Evolutionary conservation across 805 yeast genomes (phyloP), one percentile per base, ranked within the genome.

Genomic region (Zygosaccharomyces kombuchaensis): DNA sequence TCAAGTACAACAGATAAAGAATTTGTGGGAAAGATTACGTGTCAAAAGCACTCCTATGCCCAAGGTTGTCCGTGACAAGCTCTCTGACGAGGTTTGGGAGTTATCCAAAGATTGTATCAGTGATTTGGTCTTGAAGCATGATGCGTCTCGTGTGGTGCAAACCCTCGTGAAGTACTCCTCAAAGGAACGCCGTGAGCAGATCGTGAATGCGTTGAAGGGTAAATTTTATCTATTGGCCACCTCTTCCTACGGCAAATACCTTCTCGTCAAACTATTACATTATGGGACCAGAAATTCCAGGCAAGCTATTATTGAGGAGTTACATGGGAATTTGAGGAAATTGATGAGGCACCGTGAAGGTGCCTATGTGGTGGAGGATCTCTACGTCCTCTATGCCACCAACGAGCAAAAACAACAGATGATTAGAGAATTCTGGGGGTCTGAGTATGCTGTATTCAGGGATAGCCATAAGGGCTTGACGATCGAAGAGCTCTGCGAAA

Each of bases 331-430:
- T 57, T 78, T 87, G 59, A 77, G 96, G 65, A 91, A 88, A 68
- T 73, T 91, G 47, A 88, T 91, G 93, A 82, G 95, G 73, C 97
- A 91, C 70, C 84, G 86, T 71, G 98, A 91, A 74, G 99, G 97
- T 69, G 98, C 98, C 10, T 89, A 91, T 60, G 98, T 91, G 32
- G 89, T 90, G 54, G 98, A 91, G 69, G 99, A 91, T 73, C 74
- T 87, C 59, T 91, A 74, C 63, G 87, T 87, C 19, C 77, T 89
- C 46, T 91, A 90, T 66, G 80, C 96, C 9, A 80, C 88, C 19
- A 77, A 84, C 25, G 87, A 82, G 52, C 98, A 91, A 69, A 86
- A 80, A 66, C 78, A 80, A 45, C 96, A 87, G 68, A 90, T 91
- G 85, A 80, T 91, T 54, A 81, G 93, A 68, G 99, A 91, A 70